Percentiles rank a stretch among this genome's conserved stretches.
Conservation (phyloP, 768 basidiomycete species). For the Leccinum longicurvipes region DNA sequence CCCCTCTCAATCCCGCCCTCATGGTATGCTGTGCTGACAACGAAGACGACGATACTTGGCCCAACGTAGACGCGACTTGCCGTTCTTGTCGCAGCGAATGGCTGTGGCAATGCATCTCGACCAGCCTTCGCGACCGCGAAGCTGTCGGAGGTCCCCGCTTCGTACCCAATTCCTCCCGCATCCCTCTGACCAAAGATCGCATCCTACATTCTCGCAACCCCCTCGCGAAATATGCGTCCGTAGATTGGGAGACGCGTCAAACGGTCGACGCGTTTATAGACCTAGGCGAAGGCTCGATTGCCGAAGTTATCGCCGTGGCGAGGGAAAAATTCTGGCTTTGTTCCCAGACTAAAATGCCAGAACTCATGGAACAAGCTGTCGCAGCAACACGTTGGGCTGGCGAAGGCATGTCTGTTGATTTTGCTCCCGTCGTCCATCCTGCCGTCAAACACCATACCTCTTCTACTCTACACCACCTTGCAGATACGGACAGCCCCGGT, state of each 20-base stretch:
- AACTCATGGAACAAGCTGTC: constrained; percentile 65
- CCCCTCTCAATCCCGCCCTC: constrained; percentile 24
- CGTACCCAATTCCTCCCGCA: constrained; percentile 17
- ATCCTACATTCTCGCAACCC: constrained; percentile 19
- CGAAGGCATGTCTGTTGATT: constrained; percentile 34
- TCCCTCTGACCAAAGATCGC: constrained; percentile 15
- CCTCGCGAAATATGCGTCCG: constrained; percentile 28
- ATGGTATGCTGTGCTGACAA: constrained; percentile 59
- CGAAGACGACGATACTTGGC: constrained; percentile 70
- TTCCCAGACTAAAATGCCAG: constrained; percentile 58
- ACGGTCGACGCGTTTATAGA: constrained; percentile 71
- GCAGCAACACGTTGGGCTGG: constrained; percentile 51
- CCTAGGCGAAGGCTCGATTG: constrained; percentile 64
- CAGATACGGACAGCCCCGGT: constrained; percentile 16
- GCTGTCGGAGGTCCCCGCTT: constrained; percentile 50
- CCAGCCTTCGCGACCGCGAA: constrained; percentile 48
- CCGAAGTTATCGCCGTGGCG: constrained; percentile 56
- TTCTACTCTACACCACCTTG: constrained; percentile 2
- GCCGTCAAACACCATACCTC: constrained; percentile 2
- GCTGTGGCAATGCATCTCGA: constrained; percentile 58
- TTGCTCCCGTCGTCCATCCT: constrained; percentile 15
- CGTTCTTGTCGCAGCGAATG: constrained; percentile 62
- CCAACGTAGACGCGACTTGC: constrained; percentile 64
- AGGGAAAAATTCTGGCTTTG: constrained; percentile 73
- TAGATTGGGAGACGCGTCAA: constrained; percentile 68